Evolutionary conservation across 1,139 yeast species (phyloP).

Genomic region (Diutina scorzettiae): DNA sequence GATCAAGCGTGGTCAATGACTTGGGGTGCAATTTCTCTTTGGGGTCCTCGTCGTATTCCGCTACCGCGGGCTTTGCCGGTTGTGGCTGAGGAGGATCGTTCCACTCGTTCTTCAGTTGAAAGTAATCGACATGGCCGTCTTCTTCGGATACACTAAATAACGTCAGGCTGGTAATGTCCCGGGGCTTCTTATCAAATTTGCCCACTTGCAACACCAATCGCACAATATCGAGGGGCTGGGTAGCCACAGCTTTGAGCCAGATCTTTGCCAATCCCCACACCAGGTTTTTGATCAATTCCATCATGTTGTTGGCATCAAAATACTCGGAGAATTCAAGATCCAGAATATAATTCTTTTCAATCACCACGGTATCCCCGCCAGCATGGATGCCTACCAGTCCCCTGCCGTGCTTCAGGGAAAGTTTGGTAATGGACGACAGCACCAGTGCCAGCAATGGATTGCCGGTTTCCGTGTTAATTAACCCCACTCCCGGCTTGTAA

Average conservation of each 20-base stretch:
- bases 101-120: conserved; percentile 18
- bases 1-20: conserved; percentile 58
- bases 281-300: conserved; percentile 42
- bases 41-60: not conserved
- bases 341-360: conserved; percentile 36
- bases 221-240: conserved; percentile 86
- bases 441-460: conserved; percentile 21
- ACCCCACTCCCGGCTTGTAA: conserved; percentile 49
- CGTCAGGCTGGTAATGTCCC: conserved; percentile 3
- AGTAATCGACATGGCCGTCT: conserved; percentile 38
- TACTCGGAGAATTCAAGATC: conserved; percentile 63
- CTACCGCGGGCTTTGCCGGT: not conserved
- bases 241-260: conserved; percentile 52
- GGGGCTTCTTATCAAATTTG: conserved; percentile 24
- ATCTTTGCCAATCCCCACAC: conserved; percentile 50
- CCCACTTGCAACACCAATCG: conserved; percentile 76
- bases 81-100: not conserved
- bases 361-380: conserved; percentile 7
- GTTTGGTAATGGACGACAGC: not conserved
- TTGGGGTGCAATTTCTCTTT: conserved; percentile 40
- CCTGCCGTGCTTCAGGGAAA: not conserved
- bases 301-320: conserved; percentile 45
- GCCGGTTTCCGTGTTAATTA: conserved; percentile 29
- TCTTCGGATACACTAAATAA: conserved; percentile 18
- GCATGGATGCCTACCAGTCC: conserved; percentile 9